A percentile compares a stretch with the other conserved stretches of the same genome.
These are phyloP conservation scores for Naematelia aurantialba DNA, from an alignment of 768 basidiomycete genomes.

Conservation along the genomic window DNA sequence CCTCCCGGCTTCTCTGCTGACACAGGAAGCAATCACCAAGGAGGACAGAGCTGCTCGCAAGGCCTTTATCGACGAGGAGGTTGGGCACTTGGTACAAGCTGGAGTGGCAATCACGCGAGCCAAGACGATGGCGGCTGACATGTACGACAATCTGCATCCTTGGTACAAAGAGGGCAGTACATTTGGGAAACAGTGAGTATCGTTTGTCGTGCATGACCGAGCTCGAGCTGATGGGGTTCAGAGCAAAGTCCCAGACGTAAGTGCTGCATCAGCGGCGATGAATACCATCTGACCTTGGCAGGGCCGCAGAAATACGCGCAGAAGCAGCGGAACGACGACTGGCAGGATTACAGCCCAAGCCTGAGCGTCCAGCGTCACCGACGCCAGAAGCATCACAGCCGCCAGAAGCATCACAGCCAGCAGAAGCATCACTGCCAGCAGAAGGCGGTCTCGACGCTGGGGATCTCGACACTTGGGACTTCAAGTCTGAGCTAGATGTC, in stretches of 20 bases:
- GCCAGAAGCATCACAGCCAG: too few relatives aligned
- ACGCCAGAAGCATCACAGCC: too few relatives aligned
- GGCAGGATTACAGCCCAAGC: conserved; percentile 5
- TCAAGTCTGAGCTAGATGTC: conserved; percentile 19
- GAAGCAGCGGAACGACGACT: conserved; percentile 38
- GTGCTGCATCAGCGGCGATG: conserved; percentile 4
- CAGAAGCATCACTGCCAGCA: not conserved
- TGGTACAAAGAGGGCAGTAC: conserved; percentile 42
- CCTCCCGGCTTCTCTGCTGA: not conserved
- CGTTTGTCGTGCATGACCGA: not conserved
- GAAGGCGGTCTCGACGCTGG: not conserved
- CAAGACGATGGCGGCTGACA: conserved; percentile 26
- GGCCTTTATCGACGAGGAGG: conserved; percentile 21
- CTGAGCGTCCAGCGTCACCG: too few relatives aligned
- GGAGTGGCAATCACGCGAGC: conserved; percentile 34
- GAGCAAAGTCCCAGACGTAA: conserved; percentile 31
- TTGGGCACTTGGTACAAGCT: conserved; percentile 7
- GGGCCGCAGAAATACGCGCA: conserved; percentile 41
- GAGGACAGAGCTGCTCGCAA: conserved; percentile 34
- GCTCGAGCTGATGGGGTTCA: not conserved
- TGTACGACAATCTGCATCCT: conserved; percentile 34
- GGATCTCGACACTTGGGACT: conserved; percentile 2
- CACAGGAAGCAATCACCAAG: conserved; percentile 44
- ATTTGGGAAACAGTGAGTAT: conserved; percentile 30
- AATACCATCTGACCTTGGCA: not conserved